Percentiles rank a stretch among this genome's conserved stretches.
Evolutionary conservation across 2,329 filamentous ascomycete genomes (phyloP).

Genomic region (Colletotrichum scovillei): DNA sequence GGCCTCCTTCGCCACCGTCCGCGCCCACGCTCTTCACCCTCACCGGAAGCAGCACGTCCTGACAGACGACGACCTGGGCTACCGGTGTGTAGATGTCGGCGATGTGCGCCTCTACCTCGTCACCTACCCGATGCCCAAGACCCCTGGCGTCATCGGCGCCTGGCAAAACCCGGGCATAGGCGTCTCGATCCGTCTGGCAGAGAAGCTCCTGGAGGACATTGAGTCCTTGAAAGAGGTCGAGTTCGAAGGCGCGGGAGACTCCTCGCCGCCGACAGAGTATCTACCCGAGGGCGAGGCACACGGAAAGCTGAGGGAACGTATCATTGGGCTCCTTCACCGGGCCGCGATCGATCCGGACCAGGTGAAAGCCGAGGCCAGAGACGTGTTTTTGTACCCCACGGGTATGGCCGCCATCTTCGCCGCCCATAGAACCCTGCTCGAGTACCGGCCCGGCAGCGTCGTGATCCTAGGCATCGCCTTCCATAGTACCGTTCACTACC

Average conservation of each 20-base stretch:
- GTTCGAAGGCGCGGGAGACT: conserved; percentile 35
- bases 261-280: conserved; percentile 50
- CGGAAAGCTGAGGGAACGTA: conserved; percentile 49
- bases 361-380: conserved; percentile 44
- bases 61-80: conserved; percentile 46
- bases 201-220: conserved; percentile 52
- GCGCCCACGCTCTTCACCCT: conserved; percentile 46
- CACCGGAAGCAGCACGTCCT: conserved; percentile 50
- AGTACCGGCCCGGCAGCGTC: conserved; percentile 47
- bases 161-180: conserved; percentile 61
- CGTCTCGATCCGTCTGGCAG: conserved; percentile 57
- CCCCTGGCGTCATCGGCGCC: conserved; percentile 50
- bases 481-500: conserved; percentile 58
- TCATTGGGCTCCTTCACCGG: conserved; percentile 54
- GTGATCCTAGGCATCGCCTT: conserved; percentile 64
- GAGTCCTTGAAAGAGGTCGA: conserved; percentile 48
- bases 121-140: conserved; percentile 50
- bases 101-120: conserved; percentile 57
- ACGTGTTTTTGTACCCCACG: conserved; percentile 65
- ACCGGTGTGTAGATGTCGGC: conserved; percentile 54
- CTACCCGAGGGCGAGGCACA: conserved; percentile 53
- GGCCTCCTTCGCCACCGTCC: conserved; percentile 40
- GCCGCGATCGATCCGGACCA: conserved; percentile 47
- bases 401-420: conserved; percentile 66
- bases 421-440: conserved; percentile 50